These are phyloP conservation scores for Suillus placidus DNA, from an alignment of 768 basidiomycete species.

Conservation along the genomic window DNA sequence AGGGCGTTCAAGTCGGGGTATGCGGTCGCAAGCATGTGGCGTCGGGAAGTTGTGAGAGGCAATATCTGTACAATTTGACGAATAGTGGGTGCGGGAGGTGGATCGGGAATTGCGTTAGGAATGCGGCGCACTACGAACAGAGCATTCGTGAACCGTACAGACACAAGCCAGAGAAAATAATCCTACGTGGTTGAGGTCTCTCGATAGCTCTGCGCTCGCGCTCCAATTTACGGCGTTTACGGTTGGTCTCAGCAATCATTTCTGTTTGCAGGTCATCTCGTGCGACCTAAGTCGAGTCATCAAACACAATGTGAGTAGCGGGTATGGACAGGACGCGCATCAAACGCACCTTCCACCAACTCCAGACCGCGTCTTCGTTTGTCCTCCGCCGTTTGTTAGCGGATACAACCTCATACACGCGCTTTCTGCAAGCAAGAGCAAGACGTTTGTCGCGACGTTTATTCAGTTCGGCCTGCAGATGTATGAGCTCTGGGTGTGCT, in stretches of 20 bases:
- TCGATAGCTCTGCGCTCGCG: conserved; percentile 81
- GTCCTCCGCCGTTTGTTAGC: conserved; percentile 61
- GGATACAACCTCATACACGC: conserved; percentile 66
- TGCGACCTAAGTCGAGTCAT: conserved; percentile 50
- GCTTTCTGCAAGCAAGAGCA: conserved; percentile 76
- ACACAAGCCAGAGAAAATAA: conserved; percentile 6
- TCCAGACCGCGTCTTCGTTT: conserved; percentile 82
- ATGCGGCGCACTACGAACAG: conserved; percentile 56
- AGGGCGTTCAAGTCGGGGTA: conserved; percentile 43
- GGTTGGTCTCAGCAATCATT: conserved; percentile 88
- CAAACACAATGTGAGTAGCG: neutral
- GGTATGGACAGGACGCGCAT: conserved; percentile 9
- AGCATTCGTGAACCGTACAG: neutral
- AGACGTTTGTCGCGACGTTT: conserved; percentile 81
- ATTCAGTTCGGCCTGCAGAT: conserved; percentile 78
- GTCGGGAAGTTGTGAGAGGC: conserved; percentile 40
- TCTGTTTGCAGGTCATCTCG: conserved; percentile 81
- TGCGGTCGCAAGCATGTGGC: conserved; percentile 29
- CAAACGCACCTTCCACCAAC: conserved; percentile 81
- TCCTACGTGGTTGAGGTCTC: conserved; percentile 71
- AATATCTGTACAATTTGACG: conserved; percentile 67
- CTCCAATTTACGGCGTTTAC: conserved; percentile 83
- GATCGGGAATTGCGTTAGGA: conserved; percentile 53
- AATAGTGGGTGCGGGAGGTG: conserved; percentile 60
- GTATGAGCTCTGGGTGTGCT: conserved; percentile 83